Conservation (phyloP, 2,329 filamentous ascomycete genomes). For the Aspergillus sergii region DNA sequence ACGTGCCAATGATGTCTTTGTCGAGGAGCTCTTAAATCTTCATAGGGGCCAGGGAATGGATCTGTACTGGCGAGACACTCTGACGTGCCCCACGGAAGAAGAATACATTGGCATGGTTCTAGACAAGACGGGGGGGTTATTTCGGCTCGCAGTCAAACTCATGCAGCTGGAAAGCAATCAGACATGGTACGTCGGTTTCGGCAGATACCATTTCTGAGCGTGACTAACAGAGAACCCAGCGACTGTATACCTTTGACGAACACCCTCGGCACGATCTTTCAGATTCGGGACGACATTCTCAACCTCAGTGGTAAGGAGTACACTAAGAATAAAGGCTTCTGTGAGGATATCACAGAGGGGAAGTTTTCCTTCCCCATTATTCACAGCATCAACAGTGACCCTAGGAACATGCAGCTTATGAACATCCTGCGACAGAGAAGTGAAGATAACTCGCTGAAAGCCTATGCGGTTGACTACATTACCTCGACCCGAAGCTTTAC, state of each 20-base stretch:
- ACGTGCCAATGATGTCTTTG: constrained; percentile 37
- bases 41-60: constrained; percentile 47
- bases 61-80: constrained; percentile 44
- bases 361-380: constrained; percentile 96
- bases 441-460: constrained; percentile 78
- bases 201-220: rapidly evolving
- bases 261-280: constrained; percentile 40
- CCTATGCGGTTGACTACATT: constrained; percentile 85
- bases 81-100: constrained; percentile 40
- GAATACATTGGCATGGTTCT: constrained; percentile 48
- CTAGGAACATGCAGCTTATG: constrained; percentile 65
- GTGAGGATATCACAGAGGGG: constrained; percentile 90
- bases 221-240: background rate
- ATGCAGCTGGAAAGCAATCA: constrained; percentile 34
- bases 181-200: background rate
- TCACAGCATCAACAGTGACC: constrained; percentile 73
- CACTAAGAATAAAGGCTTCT: constrained; percentile 82
- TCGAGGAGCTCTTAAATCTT: constrained; percentile 41
- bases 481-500: constrained; percentile 77
- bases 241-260: constrained; percentile 65
- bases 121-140: constrained; percentile 47
- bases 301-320: constrained; percentile 70
- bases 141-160: constrained; percentile 41
- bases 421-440: constrained; percentile 90
- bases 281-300: constrained; percentile 70